Conservation (phyloP, 2,329 filamentous ascomycete species). For the Rutstroemia sp. region DNA sequence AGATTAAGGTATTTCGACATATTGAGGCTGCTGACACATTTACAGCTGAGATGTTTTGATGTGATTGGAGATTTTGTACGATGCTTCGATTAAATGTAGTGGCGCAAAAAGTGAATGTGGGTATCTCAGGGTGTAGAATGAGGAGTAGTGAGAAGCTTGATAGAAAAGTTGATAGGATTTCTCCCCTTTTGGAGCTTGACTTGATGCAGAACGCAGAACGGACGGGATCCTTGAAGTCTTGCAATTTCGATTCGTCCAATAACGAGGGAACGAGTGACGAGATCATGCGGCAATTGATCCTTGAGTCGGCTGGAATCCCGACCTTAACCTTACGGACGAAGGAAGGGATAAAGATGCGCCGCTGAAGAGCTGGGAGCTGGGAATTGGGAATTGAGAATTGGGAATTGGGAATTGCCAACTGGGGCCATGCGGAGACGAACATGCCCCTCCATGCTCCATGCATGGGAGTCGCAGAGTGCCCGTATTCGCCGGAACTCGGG, state of each 20-base stretch:
- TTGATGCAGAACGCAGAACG: background rate
- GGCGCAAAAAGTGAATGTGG: background rate
- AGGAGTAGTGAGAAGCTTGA: no score
- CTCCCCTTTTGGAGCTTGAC: no score
- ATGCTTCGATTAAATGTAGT: background rate
- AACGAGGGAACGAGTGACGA: background rate
- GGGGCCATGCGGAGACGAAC: no score
- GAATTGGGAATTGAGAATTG: background rate
- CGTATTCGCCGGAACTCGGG: no score
- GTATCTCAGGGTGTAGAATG: no score
- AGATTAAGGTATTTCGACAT: background rate
- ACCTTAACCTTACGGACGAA: background rate
- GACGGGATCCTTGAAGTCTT: background rate
- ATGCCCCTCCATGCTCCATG: no score
- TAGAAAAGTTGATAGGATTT: no score
- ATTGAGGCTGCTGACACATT: background rate
- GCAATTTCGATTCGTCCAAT: conserved; percentile 3
- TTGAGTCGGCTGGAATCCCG: background rate
- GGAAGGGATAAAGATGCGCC: background rate
- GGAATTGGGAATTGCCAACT: background rate
- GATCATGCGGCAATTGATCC: conserved; percentile 8
- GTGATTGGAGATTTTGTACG: no score
- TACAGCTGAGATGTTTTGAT: background rate
- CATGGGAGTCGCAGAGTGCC: no score
- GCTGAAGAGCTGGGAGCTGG: background rate